Base-by-base conservation (phyloP, 768 basidiomycete species). In the Podaxis mareebaensis region DNA sequence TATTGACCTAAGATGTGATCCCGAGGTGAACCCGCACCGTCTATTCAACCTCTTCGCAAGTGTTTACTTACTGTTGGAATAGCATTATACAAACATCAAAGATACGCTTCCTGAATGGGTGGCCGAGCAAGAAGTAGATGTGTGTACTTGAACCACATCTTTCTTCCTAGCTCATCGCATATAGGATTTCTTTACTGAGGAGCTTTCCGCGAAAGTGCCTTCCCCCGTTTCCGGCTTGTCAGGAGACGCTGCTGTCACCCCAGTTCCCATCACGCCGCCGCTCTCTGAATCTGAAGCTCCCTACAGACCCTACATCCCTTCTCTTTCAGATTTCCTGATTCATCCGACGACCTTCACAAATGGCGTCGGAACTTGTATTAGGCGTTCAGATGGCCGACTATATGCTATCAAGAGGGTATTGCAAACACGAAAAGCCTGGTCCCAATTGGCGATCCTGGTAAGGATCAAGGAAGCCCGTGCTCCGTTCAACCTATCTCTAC, bases 401-500 rank as follows among this genome's bases (percentile, higher is more conserved):
- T 63, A 63, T 52, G 46, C 61, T 20, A 57, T 63, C 46, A 56
- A 57, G 22, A 63, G 46, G n/a, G 10, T 48, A 12, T 26, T 52
- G 11, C 61, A 63, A 28, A 63, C 61, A 20, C 61, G 53, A 2
- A 54, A 51, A 30, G 55, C 61, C 17, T 63, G 61, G 61, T 36
- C 54, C 12, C 54, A 57, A 40, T 52, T 63, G 61, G 24, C 54
- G n/a, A 63, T 63, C 11, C 17, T 63, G 38, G 33, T 26, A n/a
- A 39, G 39, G 24, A n/a, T 57, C 24, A 63, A 52, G 26, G 46
- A 51, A 12, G 48, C 30, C 12, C 61, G 39, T 20, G 42, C 42
- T 17, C 24, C 48, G 11, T 63, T 63, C 54, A 38, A 40, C 20
- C 48, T 30, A 1, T 10, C 26, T 11, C n/a, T 56, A 30, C 48